phyloP scores from a whole-genome alignment of 1,284 basidiomycete genomes.

The Melanopsichium pennsylvanicum region DNA sequence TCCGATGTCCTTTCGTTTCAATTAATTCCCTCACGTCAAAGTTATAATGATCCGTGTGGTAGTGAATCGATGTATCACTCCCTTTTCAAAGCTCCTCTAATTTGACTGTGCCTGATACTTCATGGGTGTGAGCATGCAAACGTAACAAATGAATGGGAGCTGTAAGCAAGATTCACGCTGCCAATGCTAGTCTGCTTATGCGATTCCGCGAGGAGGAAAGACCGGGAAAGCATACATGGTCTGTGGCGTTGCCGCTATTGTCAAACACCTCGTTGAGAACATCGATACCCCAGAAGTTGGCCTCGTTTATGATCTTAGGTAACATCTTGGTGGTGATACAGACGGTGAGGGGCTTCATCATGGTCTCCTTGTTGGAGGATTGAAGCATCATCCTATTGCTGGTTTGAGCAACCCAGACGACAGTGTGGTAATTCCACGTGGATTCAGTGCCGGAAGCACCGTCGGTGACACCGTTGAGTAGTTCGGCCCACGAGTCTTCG shows the following conservation, averaged over 20 bases:
- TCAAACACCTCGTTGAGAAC: slow-evolving; percentile 45
- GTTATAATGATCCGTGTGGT: no score
- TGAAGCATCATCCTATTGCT: slow-evolving; percentile 34
- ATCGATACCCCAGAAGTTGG: slow-evolving; percentile 42
- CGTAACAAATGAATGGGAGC: no score
- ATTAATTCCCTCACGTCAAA: no score
- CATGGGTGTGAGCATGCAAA: no score
- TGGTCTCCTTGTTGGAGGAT: slow-evolving; percentile 36
- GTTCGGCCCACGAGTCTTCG: slow-evolving; percentile 32
- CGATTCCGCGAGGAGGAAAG: no score
- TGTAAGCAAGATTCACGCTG: no score
- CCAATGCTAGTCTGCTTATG: no score
- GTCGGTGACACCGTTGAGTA: slow-evolving; percentile 16
- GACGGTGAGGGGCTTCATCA: slow-evolving; percentile 44
- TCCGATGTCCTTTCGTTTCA: no score
- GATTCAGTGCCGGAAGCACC: slow-evolving; percentile 2
- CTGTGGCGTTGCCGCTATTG: slow-evolving; percentile 28
- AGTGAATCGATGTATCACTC: no score
- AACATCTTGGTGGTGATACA: slow-evolving; percentile 40
- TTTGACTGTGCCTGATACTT: no score
- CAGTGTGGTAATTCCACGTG: slow-evolving; percentile 36
- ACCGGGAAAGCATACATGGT: no score
- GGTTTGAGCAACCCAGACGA: slow-evolving; percentile 37
- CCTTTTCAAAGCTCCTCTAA: no score
- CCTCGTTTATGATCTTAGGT: slow-evolving; percentile 44